Evolutionary conservation across 192 early-diverging fungal genomes (phyloP).

Genomic region (Chytriomyces sp.): DNA sequence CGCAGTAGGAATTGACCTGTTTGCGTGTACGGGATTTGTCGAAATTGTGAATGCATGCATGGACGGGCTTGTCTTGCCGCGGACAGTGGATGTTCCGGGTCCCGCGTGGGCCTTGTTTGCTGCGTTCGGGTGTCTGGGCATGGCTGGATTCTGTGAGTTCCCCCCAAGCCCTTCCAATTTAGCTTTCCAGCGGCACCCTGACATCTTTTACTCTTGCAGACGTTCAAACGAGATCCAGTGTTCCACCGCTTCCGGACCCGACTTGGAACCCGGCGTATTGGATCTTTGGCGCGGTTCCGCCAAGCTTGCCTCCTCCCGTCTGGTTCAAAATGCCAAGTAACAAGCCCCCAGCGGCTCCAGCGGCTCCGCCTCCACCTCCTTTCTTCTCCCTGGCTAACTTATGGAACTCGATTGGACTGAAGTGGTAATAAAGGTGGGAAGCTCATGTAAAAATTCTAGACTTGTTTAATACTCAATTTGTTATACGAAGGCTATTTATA

Average conservation of each 20-base stretch:
- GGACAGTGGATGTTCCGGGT: conserved; percentile 24
- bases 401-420: not conserved
- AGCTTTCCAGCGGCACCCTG: not conserved
- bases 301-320: conserved; percentile 22
- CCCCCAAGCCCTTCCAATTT: not conserved
- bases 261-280: conserved; percentile 33
- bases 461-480: too few species aligned
- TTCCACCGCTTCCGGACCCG: conserved; percentile 18
- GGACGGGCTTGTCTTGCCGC: conserved; percentile 12
- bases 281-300: conserved; percentile 31
- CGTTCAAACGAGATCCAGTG: conserved; percentile 25
- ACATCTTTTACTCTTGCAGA: not conserved
- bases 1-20: conserved; percentile 20
- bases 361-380: not conserved
- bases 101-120: conserved; percentile 33
- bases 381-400: not conserved
- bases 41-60: conserved; percentile 27
- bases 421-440: not conserved
- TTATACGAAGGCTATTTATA: too few species aligned
- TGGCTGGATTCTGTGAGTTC: conserved; percentile 14
- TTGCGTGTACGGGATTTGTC: conserved; percentile 26
- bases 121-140: not conserved
- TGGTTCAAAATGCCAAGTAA: conserved; percentile 36
- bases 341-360: not conserved
- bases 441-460: not conserved